A percentile compares a stretch with the other conserved stretches of the same genome.
Conservation (phyloP, 2,329 filamentous ascomycete species). For the Ophiostoma australiae region DNA sequence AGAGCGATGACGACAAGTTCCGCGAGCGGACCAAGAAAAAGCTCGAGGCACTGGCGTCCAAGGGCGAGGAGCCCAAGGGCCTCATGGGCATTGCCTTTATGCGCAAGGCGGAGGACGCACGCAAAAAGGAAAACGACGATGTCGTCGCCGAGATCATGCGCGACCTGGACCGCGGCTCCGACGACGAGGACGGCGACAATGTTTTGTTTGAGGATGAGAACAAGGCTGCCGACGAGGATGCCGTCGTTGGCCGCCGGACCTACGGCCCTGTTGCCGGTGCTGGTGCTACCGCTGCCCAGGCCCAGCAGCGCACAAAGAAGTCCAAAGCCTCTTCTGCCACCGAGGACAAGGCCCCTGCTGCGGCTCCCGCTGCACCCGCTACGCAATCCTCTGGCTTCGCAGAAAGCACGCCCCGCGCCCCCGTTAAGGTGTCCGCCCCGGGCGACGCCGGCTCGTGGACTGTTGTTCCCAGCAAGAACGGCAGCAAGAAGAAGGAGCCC, state of each 20-base stretch:
- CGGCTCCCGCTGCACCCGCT: neutral
- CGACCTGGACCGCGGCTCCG: slow-evolving; percentile 59
- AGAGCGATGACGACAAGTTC: slow-evolving; percentile 51
- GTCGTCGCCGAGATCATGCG: slow-evolving; percentile 64
- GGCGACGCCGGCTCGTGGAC: slow-evolving; percentile 24
- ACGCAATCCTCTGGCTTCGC: neutral
- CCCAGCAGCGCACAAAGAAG: neutral
- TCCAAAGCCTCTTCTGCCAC: slow-evolving; percentile 1
- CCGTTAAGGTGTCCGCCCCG: slow-evolving; percentile 8
- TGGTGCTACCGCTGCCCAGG: neutral
- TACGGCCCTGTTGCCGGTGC: slow-evolving; percentile 22
- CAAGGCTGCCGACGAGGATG: slow-evolving; percentile 10
- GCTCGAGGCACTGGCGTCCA: slow-evolving; percentile 38
- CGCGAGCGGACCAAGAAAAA: slow-evolving; percentile 47
- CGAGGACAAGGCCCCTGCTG: neutral
- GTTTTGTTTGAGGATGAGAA: neutral
- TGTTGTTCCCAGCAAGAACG: slow-evolving; percentile 12
- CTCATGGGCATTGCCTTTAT: slow-evolving; percentile 90
- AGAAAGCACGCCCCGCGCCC: neutral
- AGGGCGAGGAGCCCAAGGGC: slow-evolving; percentile 49
- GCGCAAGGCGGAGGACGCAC: slow-evolving; percentile 76
- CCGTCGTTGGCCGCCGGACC: slow-evolving; percentile 27
- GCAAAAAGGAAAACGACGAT: slow-evolving; percentile 67
- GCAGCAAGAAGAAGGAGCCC: slow-evolving; percentile 15
- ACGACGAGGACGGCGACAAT: slow-evolving; percentile 14